Evolutionary conservation across 768 basidiomycete genomes (phyloP), one percentile per base, ranked within the genome.

Genomic region (Amanita polypyramis): DNA sequence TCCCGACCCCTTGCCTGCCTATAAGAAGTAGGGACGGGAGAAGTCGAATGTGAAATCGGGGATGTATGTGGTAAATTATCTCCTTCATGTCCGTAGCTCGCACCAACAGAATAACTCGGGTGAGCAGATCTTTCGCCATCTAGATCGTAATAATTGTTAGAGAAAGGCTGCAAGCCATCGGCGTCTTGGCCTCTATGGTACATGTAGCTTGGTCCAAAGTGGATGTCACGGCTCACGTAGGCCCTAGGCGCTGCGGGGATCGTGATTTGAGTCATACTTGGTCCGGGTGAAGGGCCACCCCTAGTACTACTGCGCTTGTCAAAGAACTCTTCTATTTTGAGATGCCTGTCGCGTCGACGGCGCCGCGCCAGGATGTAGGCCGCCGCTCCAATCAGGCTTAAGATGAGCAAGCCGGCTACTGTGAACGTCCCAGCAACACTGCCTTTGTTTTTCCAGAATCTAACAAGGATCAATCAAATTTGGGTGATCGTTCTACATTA

Each of bases 401-500:
- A 29, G 12, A 56, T 36, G 21, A 65, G 51, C 43, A 70, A 50
- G 41, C 60, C 49, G 20, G 62, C 58, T 15, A 63, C 53, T 10
- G 62, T 58, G 45, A 67, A 70, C 15, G 60, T 63, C 17, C 61
- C 66, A 4, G 64, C 64, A 12, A 70, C 62, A 9, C 64, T 63
- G n/a, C 55, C 61, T 54, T 65, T 69, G 48, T 67, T 67, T 14
- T 56, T 52, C 62, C 59, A 66, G 47, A 70, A 67, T n/a, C 67
- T 69, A 14, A 23, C 20, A 36, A 52, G 19, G 9, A 45, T 51
- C 50, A 39, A 52, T 34, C 38, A 52, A n/a, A 33, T 42, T 32
- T 27, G 15, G 20, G 30, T 35, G 17, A 9, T 46, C 20, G 35
- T 3, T 34, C 19, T 25, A 5, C 19, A 33, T 15, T 33, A 32